A percentile compares a stretch with the other conserved stretches of the same genome.
phyloP scores from a whole-genome alignment of 345 rosid genomes.

The Pelargonium nanum region DNA sequence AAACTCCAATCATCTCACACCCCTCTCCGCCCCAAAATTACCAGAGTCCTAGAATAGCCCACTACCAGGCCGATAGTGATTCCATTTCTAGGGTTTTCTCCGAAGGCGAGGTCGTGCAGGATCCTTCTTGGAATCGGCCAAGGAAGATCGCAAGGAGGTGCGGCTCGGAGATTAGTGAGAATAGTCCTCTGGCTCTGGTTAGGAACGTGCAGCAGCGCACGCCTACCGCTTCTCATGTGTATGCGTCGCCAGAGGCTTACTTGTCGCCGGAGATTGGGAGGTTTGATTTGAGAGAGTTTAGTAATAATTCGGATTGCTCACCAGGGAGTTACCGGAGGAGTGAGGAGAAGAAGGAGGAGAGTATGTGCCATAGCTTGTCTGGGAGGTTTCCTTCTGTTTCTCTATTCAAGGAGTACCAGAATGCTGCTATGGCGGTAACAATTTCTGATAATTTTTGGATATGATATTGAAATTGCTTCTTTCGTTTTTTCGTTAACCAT shows the following conservation, averaged over 20 bases:
- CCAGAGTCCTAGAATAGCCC: slow-evolving; percentile 22
- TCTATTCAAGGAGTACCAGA: slow-evolving; percentile 80
- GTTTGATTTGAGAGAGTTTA: slow-evolving; percentile 6
- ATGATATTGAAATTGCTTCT: neutral
- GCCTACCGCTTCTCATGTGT: slow-evolving; percentile 20
- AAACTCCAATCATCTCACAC: slow-evolving; percentile 41
- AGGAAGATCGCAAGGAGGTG: slow-evolving; percentile 43
- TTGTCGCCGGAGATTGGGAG: slow-evolving; percentile 59
- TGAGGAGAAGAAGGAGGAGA: slow-evolving; percentile 28
- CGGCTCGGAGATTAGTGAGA: slow-evolving; percentile 36
- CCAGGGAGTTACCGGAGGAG: slow-evolving; percentile 24
- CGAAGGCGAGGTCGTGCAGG: slow-evolving; percentile 19
- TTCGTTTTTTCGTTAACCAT: neutral
- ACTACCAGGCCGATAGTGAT: slow-evolving; percentile 19
- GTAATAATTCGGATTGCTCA: slow-evolving; percentile 27
- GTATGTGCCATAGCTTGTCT: slow-evolving; percentile 55
- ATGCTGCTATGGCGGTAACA: slow-evolving; percentile 78
- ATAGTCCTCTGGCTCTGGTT: slow-evolving; percentile 48
- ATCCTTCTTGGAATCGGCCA: slow-evolving; percentile 25
- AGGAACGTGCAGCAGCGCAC: slow-evolving; percentile 22
- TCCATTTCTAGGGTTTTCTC: slow-evolving; percentile 12
- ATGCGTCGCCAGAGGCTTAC: slow-evolving; percentile 52
- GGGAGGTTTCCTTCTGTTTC: slow-evolving; percentile 80
- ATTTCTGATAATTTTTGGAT: neutral
- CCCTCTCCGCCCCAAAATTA: slow-evolving; percentile 27